Percentiles rank a stretch among this genome's conserved stretches.
Conservation (phyloP, 352 stramenopile genomes). For the Saprolegnia diclina region DNA sequence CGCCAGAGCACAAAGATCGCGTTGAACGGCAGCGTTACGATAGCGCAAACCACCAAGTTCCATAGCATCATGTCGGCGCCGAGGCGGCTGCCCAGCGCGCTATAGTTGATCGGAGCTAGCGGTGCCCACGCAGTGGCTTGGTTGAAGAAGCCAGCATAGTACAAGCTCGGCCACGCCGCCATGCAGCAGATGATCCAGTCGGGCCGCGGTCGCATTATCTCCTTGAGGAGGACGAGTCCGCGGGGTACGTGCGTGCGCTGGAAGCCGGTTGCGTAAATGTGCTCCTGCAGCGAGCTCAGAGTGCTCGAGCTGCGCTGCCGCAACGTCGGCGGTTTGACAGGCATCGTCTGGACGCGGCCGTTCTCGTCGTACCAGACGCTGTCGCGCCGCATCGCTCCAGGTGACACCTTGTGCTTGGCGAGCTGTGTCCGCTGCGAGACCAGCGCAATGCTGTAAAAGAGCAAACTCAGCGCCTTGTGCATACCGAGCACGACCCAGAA, state of each 20-base stretch:
- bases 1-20: neutral
- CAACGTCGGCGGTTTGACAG: too few species aligned
- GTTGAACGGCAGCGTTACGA: neutral
- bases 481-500: constrained; percentile 1
- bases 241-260: neutral
- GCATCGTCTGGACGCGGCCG: too few species aligned
- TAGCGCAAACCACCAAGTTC: neutral
- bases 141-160: neutral
- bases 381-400: too few species aligned
- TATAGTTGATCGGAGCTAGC: neutral
- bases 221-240: neutral
- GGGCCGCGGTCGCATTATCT: neutral
- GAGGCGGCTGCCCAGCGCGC: neutral
- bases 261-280: neutral
- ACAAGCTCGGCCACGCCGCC: neutral
- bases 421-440: neutral
- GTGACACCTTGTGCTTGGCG: neutral
- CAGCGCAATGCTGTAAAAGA: neutral
- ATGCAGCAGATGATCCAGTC: constrained; percentile 1
- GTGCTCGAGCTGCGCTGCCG: neutral
- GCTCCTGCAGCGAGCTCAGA: neutral
- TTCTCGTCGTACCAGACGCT: too few species aligned
- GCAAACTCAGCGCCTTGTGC: neutral
- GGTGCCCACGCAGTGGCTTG: neutral
- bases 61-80: neutral